These are phyloP conservation scores for Kitagawia praeruptora DNA, from an alignment of 129 eudicot genomes.

Conservation along the genomic window DNA sequence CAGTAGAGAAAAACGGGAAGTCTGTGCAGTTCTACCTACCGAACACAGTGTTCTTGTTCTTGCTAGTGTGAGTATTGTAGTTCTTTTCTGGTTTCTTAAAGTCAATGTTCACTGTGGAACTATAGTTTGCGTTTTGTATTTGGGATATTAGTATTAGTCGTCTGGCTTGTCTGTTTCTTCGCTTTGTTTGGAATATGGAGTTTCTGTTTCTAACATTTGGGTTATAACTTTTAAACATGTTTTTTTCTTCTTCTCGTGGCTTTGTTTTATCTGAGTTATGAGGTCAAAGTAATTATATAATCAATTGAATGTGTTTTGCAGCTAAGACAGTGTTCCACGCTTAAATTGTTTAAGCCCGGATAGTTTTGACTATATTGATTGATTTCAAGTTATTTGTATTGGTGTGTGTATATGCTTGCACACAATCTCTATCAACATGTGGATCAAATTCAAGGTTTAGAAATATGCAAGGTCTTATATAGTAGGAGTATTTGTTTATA, in stretches of 20 bases:
- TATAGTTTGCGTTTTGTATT: neutral
- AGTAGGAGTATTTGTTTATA: too few species aligned
- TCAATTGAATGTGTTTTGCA: neutral
- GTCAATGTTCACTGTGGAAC: neutral
- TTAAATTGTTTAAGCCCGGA: neutral
- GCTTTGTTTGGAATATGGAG: neutral
- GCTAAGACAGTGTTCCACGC: neutral
- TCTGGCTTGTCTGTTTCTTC: neutral
- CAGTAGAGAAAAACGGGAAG: slow-evolving; percentile 14
- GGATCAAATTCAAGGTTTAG: too few species aligned
- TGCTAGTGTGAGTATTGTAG: neutral
- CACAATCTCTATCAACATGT: too few species aligned
- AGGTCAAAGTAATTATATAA: neutral
- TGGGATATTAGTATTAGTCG: neutral
- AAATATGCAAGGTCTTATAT: too few species aligned
- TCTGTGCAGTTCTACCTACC: slow-evolving; percentile 6
- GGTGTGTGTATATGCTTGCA: too few species aligned
- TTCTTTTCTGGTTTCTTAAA: neutral
- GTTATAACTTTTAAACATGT: neutral
- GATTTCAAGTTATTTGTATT: too few species aligned
- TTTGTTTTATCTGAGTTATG: neutral
- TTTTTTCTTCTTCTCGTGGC: neutral
- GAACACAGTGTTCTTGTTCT: neutral
- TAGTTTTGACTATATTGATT: neutral
- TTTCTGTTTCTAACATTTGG: neutral